A percentile compares a stretch with the other conserved stretches of the same genome.
These are phyloP conservation scores for Akanthomyces dipterigenus DNA, from an alignment of 2,329 filamentous ascomycete species.

Conservation along the genomic window DNA sequence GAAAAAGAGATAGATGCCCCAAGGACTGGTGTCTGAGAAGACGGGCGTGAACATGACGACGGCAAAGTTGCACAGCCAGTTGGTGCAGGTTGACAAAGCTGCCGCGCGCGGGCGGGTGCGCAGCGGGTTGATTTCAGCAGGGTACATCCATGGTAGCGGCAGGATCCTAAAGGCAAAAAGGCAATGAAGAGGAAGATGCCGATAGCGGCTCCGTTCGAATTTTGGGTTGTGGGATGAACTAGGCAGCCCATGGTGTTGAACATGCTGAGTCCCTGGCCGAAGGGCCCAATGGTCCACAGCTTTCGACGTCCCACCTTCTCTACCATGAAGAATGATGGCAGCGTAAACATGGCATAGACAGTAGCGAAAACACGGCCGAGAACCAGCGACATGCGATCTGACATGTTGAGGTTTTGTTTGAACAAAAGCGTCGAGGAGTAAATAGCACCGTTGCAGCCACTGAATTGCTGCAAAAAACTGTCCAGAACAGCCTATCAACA, in stretches of 20 bases:
- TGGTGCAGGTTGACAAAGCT: conserved; percentile 52
- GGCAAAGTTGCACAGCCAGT: conserved; percentile 48
- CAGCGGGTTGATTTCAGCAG: conserved; percentile 47
- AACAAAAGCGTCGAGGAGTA: conserved; percentile 59
- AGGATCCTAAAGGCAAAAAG: conserved; percentile 62
- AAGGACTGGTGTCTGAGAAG: conserved; percentile 52
- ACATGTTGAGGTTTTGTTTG: conserved; percentile 30
- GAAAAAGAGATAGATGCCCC: conserved; percentile 40
- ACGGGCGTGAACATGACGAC: conserved; percentile 58
- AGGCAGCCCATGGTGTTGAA: conserved; percentile 56
- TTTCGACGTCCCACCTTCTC: conserved; percentile 40
- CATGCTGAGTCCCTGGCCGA: conserved; percentile 48
- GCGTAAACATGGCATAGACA: conserved; percentile 51
- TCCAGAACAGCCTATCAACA: conserved; percentile 51
- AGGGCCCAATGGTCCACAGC: conserved; percentile 37
- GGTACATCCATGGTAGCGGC: conserved; percentile 55
- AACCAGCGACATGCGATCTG: conserved; percentile 34
- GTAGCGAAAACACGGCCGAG: conserved; percentile 46
- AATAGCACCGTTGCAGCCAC: conserved; percentile 52
- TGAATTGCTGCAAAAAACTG: conserved; percentile 58
- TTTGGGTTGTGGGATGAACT: conserved; percentile 54
- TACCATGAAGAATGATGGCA: conserved; percentile 47
- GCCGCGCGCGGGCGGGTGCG: conserved; percentile 40
- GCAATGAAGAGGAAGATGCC: conserved; percentile 65
- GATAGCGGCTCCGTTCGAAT: conserved; percentile 61